A percentile compares a stretch with the other conserved stretches of the same genome.
These are phyloP conservation scores for Draba incana DNA, from an alignment of 345 rosid genomes.

Conservation along the genomic window DNA sequence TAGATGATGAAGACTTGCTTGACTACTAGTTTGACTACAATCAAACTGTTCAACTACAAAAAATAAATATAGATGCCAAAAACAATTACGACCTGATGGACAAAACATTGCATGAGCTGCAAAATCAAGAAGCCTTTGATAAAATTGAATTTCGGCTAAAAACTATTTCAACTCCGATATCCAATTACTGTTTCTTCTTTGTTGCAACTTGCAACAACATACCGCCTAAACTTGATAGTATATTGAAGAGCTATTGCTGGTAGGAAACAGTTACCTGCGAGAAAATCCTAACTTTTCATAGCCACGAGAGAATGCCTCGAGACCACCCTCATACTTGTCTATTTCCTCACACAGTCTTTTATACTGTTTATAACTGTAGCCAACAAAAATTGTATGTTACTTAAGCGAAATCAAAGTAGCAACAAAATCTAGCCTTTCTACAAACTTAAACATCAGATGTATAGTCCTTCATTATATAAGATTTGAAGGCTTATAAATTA, in stretches of 20 bases:
- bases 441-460: constrained; percentile 11
- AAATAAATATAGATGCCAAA: neutral
- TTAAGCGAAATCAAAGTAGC: neutral
- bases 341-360: constrained; percentile 68
- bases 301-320: constrained; percentile 93
- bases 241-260: constrained; percentile 14
- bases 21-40: neutral
- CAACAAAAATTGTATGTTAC: constrained; percentile 28
- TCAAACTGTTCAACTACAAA: neutral
- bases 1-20: constrained; percentile 11
- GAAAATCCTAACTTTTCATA: constrained; percentile 90
- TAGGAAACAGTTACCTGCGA: constrained; percentile 58
- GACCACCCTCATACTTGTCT: constrained; percentile 83
- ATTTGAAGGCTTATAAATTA: constrained; percentile 1
- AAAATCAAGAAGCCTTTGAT: constrained; percentile 12
- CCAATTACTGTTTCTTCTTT: constrained; percentile 9
- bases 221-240: constrained; percentile 3
- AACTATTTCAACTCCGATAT: neutral
- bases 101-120: constrained; percentile 13
- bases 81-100: neutral
- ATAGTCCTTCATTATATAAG: neutral
- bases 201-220: neutral
- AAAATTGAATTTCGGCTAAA: neutral
- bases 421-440: constrained; percentile 1
- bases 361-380: constrained; percentile 67